Base-by-base conservation (phyloP, 306 rosid genomes). In the Potentilla sterilis region DNA sequence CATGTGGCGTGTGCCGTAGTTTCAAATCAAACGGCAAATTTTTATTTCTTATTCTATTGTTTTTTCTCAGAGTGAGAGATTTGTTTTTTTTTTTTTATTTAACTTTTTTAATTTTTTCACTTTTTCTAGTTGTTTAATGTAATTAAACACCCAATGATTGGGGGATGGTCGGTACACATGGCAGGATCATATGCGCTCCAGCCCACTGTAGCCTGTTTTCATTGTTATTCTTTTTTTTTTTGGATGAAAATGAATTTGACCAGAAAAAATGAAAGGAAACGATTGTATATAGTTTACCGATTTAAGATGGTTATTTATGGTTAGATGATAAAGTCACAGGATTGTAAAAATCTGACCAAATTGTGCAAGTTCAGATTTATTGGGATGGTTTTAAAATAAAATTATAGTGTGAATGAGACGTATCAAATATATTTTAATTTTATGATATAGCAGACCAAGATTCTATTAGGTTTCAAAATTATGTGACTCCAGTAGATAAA, bases 1-100 rank as follows among this genome's bases (percentile, higher is more conserved):
- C 92, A 88, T 79, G 90, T 89, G 90, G 34, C 15, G 58, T 57
- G 43, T 4, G 44, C 84, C 63, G 3, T 75, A 28, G 38, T 85
- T 91, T 87, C 73, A 86, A 89, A 87, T 54, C 40, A 70, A 37
- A 41, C 46, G 6, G 38, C 24, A 2, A 22, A 5, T 18, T 63
- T 15, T 69, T 24, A 22, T 22, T 42, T 28, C 28, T 1, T 28
- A 28, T 28, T 28, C 28, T 28, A 28, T 28, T 28, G 0, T 32
- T 74, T 18, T 52, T 48, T 21, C 15, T 74, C 2, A 4, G 5
- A 4, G 59, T 34, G 43, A 40, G 22, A 69, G 28, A 14, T 32
- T 35, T 18, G 66, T 37, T 8, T 19, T n/a, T 22, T 32, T 61
- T 16, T n/a, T n/a, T n/a, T n/a, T n/a, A n/a, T n/a, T n/a, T n/a